Conservation (phyloP, 768 basidiomycete genomes). For the Gloeopeniophorella convolvens region DNA sequence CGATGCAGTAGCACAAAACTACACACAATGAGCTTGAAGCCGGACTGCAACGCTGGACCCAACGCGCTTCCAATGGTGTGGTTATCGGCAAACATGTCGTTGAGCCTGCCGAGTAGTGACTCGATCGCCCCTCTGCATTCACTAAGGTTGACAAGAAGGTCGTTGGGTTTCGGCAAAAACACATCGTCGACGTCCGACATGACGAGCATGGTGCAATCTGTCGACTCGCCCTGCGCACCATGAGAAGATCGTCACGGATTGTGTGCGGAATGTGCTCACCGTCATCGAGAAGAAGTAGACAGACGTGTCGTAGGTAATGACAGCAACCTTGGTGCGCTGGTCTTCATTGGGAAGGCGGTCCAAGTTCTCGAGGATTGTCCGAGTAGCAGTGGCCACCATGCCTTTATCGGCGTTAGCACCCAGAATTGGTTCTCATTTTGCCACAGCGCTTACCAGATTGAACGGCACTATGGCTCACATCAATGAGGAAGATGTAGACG, state of each 20-base stretch:
- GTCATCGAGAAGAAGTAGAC: conserved; percentile 96
- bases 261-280: conserved; percentile 36
- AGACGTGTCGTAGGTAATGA: conserved; percentile 87
- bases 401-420: conserved; percentile 40
- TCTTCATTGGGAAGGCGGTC: conserved; percentile 96
- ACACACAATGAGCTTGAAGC: conserved; percentile 87
- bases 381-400: conserved; percentile 97
- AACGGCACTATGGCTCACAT: conserved; percentile 88
- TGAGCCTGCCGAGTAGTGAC: conserved; percentile 70
- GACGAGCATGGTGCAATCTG: conserved; percentile 91
- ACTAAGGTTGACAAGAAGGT: conserved; percentile 90
- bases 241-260: neutral
- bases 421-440: neutral
- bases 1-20: neutral
- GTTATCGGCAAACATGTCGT: conserved; percentile 98
- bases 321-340: conserved; percentile 82
- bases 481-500: conserved; percentile 94
- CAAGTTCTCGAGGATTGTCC: conserved; percentile 91
- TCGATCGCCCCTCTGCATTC: conserved; percentile 81
- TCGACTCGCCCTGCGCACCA: conserved; percentile 46
- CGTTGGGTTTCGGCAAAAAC: conserved; percentile 93
- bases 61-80: conserved; percentile 88
- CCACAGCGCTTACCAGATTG: conserved; percentile 60
- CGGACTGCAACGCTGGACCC: conserved; percentile 92
- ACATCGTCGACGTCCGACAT: conserved; percentile 97